Evolutionary conservation across 2,329 filamentous ascomycete genomes (phyloP).

Genomic region (Sarocladium oryzae): DNA sequence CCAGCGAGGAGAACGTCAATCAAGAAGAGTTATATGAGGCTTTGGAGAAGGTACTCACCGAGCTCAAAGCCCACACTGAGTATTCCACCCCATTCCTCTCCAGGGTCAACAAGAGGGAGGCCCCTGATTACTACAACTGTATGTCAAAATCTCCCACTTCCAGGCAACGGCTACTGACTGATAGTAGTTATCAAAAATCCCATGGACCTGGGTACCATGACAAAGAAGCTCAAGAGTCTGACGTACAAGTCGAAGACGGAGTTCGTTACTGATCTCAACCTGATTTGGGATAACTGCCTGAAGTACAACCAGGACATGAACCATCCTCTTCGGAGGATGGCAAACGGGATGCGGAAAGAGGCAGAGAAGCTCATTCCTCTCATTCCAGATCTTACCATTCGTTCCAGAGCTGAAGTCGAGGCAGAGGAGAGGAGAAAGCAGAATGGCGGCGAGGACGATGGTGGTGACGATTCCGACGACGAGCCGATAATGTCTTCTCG

Average conservation of each 20-base stretch:
- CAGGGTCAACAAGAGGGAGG: conserved; percentile 93
- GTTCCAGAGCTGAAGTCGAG: conserved; percentile 90
- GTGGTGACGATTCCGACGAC: conserved; percentile 87
- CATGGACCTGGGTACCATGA: conserved; percentile 97
- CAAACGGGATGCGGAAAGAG: conserved; percentile 93
- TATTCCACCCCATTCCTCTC: conserved; percentile 95
- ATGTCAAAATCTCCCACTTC: conserved; percentile 33
- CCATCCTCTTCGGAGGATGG: conserved; percentile 85
- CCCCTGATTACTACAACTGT: conserved; percentile 90
- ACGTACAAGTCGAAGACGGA: conserved; percentile 86
- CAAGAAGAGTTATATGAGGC: conserved; percentile 98
- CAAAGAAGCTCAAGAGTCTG: conserved; percentile 84
- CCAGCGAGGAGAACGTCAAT: conserved; percentile 92
- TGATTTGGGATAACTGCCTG: conserved; percentile 96
- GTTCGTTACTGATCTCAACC: conserved; percentile 85
- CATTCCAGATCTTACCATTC: conserved; percentile 86
- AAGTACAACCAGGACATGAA: conserved; percentile 89
- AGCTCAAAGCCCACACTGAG: conserved; percentile 94
- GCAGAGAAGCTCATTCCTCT: conserved; percentile 93
- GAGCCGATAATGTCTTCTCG: conserved; percentile 98
- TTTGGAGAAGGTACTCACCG: conserved; percentile 91
- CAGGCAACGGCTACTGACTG: conserved; percentile 16
- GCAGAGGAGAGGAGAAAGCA: conserved; percentile 79
- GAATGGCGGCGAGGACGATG: conserved; percentile 76
- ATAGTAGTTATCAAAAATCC: conserved; percentile 80